Evolutionary conservation across 1,284 basidiomycete species (phyloP).

Genomic region (Erythrobasidium hasegawianum): DNA sequence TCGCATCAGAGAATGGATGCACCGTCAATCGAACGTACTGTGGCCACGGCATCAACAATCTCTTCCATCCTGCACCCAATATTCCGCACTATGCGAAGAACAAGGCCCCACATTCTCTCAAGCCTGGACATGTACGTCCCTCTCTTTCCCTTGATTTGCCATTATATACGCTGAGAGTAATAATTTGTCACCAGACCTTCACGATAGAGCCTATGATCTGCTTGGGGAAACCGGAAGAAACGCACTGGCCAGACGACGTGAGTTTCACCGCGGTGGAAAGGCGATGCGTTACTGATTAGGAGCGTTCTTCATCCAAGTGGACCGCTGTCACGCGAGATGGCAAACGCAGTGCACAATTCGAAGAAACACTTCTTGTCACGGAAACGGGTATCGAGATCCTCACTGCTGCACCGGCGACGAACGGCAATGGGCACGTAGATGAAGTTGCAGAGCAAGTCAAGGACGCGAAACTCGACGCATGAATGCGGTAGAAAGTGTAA

Average conservation of each 20-base stretch:
- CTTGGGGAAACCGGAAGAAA: slow-evolving; percentile 55
- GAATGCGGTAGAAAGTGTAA: not conserved
- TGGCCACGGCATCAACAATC: slow-evolving; percentile 82
- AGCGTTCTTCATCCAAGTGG: slow-evolving; percentile 62
- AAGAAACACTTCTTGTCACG: slow-evolving; percentile 90
- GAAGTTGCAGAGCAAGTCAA: slow-evolving; percentile 23
- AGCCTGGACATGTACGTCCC: slow-evolving; percentile 55
- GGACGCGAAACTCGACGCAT: slow-evolving; percentile 13
- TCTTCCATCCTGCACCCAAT: slow-evolving; percentile 62
- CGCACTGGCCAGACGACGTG: slow-evolving; percentile 47
- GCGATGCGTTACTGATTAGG: slow-evolving; percentile 32
- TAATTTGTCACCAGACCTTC: slow-evolving; percentile 53
- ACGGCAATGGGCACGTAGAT: slow-evolving; percentile 9
- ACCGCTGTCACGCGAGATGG: slow-evolving; percentile 89
- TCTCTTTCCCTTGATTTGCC: not conserved
- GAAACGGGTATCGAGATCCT: slow-evolving; percentile 85
- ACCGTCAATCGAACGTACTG: slow-evolving; percentile 81
- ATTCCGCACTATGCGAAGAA: slow-evolving; percentile 76
- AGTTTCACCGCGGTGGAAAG: slow-evolving; percentile 3
- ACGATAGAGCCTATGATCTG: slow-evolving; percentile 91
- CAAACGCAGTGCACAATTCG: slow-evolving; percentile 85
- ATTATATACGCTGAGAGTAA: slow-evolving; percentile 52
- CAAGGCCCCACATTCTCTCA: slow-evolving; percentile 68
- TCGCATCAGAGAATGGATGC: slow-evolving; percentile 73
- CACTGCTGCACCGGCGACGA: slow-evolving; percentile 57